Conservation (phyloP, 2,329 filamentous ascomycete species). For the Colletotrichum noveboracense region DNA sequence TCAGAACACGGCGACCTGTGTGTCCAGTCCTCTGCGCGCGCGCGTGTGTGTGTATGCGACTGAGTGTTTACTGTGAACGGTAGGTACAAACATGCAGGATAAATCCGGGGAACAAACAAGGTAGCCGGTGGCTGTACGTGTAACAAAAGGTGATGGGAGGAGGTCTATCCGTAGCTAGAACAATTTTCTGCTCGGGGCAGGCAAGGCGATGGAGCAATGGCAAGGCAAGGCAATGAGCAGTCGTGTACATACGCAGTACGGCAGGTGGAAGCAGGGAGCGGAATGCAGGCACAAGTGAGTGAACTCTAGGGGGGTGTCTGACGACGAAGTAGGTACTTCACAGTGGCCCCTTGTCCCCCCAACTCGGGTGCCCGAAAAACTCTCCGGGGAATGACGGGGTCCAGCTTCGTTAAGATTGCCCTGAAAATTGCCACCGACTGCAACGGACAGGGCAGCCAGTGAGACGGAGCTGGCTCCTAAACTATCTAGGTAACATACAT, state of each 20-base stretch:
- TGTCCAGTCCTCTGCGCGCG: not conserved
- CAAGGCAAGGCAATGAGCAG: not conserved
- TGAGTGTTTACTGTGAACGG: not conserved
- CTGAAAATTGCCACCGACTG: not conserved
- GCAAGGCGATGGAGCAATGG: not conserved
- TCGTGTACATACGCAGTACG: not conserved
- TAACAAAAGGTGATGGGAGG: not conserved
- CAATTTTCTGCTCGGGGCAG: not conserved
- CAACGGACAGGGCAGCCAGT: not conserved
- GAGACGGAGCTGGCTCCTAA: not conserved
- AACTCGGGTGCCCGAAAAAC: slow-evolving; percentile 3
- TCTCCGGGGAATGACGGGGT: slow-evolving; percentile 7
- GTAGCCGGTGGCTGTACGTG: not conserved
- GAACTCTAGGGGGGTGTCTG: not conserved
- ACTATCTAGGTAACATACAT: not conserved
- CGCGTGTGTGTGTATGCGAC: not conserved
- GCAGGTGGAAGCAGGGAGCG: not conserved
- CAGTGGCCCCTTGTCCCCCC: not conserved
- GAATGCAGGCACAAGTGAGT: not conserved
- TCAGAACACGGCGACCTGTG: not conserved
- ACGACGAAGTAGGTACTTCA: not conserved
- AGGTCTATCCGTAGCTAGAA: not conserved
- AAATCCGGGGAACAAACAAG: not conserved
- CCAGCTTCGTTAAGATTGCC: not conserved
- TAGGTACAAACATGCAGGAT: not conserved